These are phyloP conservation scores for Vitis hybrid DNA, from an alignment of 177 flowering plant species.

Conservation along the genomic window DNA sequence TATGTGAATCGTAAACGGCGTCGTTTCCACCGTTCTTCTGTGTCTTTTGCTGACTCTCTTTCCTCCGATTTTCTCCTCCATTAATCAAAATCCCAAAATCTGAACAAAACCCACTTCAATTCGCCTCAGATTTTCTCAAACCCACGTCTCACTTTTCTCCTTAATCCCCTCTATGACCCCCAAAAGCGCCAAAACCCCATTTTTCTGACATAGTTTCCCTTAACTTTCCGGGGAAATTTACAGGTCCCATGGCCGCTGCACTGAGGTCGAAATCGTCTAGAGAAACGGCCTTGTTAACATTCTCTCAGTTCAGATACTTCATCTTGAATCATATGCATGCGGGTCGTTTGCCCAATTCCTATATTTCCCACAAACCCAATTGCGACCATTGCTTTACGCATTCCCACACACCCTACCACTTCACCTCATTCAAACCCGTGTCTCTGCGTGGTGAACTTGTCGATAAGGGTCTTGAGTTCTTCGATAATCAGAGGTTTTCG, in stretches of 20 bases:
- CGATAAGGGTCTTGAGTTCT: constrained; percentile 27
- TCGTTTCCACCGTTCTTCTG: no score
- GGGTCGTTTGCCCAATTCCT: constrained; percentile 39
- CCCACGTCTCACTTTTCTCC: not conserved
- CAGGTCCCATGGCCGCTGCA: constrained; percentile 52
- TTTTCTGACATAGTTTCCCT: not conserved
- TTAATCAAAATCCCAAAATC: constrained; percentile 3
- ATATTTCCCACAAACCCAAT: constrained; percentile 27
- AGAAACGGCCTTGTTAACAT: constrained; percentile 39
- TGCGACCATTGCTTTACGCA: constrained; percentile 32
- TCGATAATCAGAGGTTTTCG: constrained; percentile 10
- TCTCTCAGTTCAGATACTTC: constrained; percentile 50
- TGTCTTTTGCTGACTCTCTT: not conserved
- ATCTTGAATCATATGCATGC: constrained; percentile 45
- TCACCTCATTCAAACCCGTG: constrained; percentile 52
- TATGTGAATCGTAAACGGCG: no score
- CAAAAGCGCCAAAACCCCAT: not conserved
- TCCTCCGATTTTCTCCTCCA: not conserved
- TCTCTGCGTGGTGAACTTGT: constrained; percentile 50
- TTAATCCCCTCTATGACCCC: not conserved
- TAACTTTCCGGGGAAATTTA: not conserved
- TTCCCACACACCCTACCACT: constrained; percentile 33
- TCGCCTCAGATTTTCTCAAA: not conserved
- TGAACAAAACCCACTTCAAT: constrained; percentile 2
- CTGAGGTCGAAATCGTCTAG: constrained; percentile 55